Conservation (phyloP, 176 grass and related monocot genomes). For the Oryza meyeriana region DNA sequence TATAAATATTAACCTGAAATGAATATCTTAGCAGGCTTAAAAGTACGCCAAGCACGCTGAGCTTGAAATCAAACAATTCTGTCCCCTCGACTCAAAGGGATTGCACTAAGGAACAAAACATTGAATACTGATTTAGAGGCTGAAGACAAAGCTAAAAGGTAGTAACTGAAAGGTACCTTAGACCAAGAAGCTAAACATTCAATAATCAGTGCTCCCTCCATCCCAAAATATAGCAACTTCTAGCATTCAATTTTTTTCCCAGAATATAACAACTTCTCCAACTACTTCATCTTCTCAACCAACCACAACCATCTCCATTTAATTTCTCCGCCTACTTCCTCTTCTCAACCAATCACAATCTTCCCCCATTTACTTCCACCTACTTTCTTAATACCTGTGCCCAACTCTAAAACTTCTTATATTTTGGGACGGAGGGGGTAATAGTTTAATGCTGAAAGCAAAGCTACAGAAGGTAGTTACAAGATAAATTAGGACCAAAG, state of each 20-base stretch:
- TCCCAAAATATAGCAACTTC: background rate
- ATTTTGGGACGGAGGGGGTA: background rate
- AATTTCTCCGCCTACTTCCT: too few species aligned
- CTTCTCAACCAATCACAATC: too few species aligned
- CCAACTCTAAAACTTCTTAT: background rate
- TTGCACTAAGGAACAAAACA: slow-evolving; percentile 4
- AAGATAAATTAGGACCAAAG: background rate
- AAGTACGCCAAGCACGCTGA: slow-evolving; percentile 1
- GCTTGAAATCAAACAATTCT: slow-evolving; percentile 11
- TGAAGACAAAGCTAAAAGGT: background rate
- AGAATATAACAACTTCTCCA: too few species aligned
- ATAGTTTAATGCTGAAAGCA: slow-evolving; percentile 12
- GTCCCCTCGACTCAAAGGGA: background rate
- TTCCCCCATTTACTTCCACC: too few species aligned
- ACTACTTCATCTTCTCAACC: too few species aligned
- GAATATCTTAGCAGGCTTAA: background rate
- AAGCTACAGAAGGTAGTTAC: background rate
- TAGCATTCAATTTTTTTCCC: too few species aligned
- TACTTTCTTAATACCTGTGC: too few species aligned
- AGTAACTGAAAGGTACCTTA: slow-evolving; percentile 8
- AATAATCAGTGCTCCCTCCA: background rate
- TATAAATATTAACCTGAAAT: slow-evolving; percentile 9
- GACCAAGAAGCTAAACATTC: background rate
- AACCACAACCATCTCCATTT: too few species aligned
- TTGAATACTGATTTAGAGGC: background rate